Evolutionary conservation across 306 rosid genomes (phyloP).

Genomic region (Morella rubra): DNA sequence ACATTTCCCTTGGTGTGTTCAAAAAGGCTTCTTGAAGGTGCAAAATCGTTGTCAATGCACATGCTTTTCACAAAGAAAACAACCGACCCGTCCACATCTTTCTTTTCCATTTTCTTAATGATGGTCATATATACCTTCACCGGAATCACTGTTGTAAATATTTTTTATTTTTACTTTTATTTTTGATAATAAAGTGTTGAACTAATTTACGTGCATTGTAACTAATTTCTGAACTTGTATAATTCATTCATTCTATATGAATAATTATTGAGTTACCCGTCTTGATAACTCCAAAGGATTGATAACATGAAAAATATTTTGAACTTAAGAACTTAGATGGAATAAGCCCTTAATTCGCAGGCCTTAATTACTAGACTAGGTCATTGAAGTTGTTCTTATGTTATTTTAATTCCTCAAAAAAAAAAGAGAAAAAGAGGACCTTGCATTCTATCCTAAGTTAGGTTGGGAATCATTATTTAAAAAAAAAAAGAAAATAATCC

Average conservation of each 20-base stretch:
- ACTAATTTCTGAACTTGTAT: too few species aligned
- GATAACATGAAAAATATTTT: too few species aligned
- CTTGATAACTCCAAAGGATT: too few species aligned
- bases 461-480: background rate
- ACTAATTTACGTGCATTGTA: too few species aligned
- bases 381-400: too few species aligned
- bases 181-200: too few species aligned
- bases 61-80: constrained; percentile 1
- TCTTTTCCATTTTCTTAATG: background rate
- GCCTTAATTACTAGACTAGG: too few species aligned
- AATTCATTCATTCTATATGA: too few species aligned
- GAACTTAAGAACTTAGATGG: too few species aligned
- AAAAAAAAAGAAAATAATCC: background rate
- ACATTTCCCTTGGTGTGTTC: constrained; percentile 21
- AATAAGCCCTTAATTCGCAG: too few species aligned
- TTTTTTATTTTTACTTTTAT: background rate
- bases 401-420: background rate
- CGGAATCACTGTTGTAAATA: background rate
- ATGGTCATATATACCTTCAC: background rate
- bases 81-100: background rate
- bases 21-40: constrained; percentile 26
- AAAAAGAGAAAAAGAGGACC: background rate
- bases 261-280: too few species aligned
- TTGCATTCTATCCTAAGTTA: background rate
- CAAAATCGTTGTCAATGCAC: constrained; percentile 31